Percentiles rank a stretch among this genome's conserved stretches.
These are phyloP conservation scores for Closterium sp. DNA, from an alignment of 139 green algal species.

Conservation along the genomic window DNA sequence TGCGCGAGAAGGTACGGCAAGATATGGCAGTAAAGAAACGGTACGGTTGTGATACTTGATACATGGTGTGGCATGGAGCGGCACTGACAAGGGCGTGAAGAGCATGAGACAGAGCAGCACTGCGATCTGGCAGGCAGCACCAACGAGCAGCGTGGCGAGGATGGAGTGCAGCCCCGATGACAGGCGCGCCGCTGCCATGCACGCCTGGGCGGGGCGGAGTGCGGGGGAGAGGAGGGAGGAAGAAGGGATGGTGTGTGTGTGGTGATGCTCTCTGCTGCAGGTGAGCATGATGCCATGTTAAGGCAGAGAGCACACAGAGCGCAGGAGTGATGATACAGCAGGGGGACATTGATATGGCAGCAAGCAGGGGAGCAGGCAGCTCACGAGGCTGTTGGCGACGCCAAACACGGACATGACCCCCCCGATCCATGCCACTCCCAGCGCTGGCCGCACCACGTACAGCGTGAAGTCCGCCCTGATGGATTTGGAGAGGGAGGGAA, in stretches of 20 bases:
- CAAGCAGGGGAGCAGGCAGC: neutral
- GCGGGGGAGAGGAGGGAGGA: neutral
- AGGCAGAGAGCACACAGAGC: neutral
- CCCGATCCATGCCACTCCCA: conserved; percentile 29
- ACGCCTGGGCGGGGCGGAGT: neutral
- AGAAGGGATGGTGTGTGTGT: too few species aligned
- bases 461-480: conserved; percentile 28
- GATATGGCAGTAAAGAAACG: neutral
- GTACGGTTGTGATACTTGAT: neutral
- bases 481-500: neutral
- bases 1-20: too few species aligned
- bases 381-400: conserved; percentile 26
- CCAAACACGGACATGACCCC: conserved; percentile 42
- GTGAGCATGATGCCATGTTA: neutral
- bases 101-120: conserved; percentile 7
- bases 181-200: neutral
- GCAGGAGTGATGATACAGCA: too few species aligned
- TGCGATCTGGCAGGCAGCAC: neutral
- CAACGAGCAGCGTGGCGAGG: neutral
- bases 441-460: conserved; percentile 9
- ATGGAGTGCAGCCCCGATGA: conserved; percentile 18
- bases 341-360: neutral
- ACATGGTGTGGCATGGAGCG: neutral
- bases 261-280: neutral
- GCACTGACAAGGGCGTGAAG: neutral